Conservation (phyloP, 73 alveolate species). For the Paramecium sexaurelia region DNA sequence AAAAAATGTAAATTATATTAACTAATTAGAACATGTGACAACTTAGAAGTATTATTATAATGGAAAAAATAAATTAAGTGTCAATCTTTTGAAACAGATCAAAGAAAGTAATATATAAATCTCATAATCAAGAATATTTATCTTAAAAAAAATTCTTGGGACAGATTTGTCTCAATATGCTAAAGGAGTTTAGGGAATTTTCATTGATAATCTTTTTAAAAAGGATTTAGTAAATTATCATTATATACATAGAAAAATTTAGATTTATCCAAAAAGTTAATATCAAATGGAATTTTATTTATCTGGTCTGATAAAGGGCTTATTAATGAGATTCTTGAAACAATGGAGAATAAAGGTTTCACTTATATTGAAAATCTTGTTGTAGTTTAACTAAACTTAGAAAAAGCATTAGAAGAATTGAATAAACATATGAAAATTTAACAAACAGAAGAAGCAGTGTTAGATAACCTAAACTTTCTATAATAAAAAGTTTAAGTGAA, state of each 20-base stretch:
- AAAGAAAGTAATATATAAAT: not conserved
- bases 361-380: conserved; percentile 58
- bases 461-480: conserved; percentile 39
- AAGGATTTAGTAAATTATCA: not conserved
- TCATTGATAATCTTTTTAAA: not conserved
- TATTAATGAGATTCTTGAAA: conserved; percentile 36
- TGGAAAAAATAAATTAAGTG: not conserved
- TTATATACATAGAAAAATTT: not conserved
- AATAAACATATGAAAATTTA: conserved; percentile 51
- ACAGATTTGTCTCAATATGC: conserved; percentile 11
- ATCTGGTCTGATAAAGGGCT: conserved; percentile 60
- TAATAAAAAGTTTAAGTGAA: conserved; percentile 12
- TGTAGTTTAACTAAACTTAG: conserved; percentile 11
- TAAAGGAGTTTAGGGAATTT: conserved; percentile 29
- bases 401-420: conserved; percentile 22
- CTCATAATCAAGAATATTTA: not conserved
- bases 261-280: conserved; percentile 9
- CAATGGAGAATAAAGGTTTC: conserved; percentile 57
- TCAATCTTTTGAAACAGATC: conserved; percentile 2
- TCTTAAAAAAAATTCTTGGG: not conserved
- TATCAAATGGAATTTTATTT: conserved; percentile 60
- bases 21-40: not conserved
- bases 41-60: not conserved
- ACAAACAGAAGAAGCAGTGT: conserved; percentile 39
- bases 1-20: not conserved